These are phyloP conservation scores for Rhodomyrtus psidioides DNA, from an alignment of 441 rosid genomes.

Conservation along the genomic window DNA sequence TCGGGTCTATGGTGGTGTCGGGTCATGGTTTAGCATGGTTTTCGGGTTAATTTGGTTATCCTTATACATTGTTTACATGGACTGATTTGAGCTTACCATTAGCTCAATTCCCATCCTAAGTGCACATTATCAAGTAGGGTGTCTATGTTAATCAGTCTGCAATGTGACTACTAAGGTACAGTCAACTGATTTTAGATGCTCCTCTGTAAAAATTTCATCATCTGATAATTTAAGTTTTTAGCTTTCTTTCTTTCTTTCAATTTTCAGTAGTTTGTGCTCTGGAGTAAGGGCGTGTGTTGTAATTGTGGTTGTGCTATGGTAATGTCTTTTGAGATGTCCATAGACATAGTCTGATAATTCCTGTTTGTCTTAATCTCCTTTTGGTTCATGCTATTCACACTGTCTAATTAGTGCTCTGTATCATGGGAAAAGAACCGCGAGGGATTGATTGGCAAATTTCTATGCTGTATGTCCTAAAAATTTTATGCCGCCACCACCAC, in stretches of 20 bases:
- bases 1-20: constrained; percentile 12
- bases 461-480: not conserved
- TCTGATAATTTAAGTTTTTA: not conserved
- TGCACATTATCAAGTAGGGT: too few species aligned
- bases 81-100: not conserved
- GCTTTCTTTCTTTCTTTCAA: not conserved
- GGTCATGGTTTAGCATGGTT: constrained; percentile 1
- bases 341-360: not conserved
- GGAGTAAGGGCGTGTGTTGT: not conserved
- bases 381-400: not conserved
- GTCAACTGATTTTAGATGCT: not conserved
- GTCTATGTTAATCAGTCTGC: too few species aligned
- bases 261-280: not conserved
- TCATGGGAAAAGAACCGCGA: not conserved
- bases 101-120: not conserved
- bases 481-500: not conserved
- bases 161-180: not conserved
- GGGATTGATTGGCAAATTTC: not conserved
- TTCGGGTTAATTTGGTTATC: not conserved
- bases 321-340: not conserved
- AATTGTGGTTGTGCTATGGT: not conserved
- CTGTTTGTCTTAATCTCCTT: not conserved
- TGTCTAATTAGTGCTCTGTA: not conserved
- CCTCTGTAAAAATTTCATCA: not conserved
- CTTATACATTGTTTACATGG: not conserved